Evolutionary conservation across 1,284 basidiomycete species (phyloP).

Genomic region (Fomitopsis pinicola): DNA sequence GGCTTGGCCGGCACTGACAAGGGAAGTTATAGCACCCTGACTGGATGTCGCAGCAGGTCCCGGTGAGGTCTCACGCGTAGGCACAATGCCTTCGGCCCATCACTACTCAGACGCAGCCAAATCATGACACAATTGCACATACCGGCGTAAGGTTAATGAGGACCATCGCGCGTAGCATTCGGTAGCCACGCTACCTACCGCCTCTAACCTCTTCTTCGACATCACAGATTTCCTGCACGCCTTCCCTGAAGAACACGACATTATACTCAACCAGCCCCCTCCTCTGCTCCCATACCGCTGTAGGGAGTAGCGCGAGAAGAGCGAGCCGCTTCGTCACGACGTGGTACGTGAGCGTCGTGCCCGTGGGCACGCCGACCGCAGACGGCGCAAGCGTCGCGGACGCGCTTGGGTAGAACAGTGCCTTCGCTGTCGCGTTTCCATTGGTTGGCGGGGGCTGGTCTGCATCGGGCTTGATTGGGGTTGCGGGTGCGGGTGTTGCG

Average conservation of each 20-base stretch:
- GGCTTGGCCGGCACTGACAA: too few species aligned
- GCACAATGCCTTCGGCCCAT: too few species aligned
- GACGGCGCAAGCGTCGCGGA: conserved; percentile 58
- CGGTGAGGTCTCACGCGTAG: too few species aligned
- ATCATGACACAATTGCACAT: too few species aligned
- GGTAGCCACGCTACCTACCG: background rate
- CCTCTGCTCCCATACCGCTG: conserved; percentile 72
- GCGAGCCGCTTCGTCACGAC: conserved; percentile 80
- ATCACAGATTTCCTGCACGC: conserved; percentile 71
- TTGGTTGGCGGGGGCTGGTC: background rate
- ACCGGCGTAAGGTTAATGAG: too few species aligned
- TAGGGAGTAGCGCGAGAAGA: conserved; percentile 78
- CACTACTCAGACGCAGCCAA: too few species aligned
- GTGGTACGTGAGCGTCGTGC: conserved; percentile 83
- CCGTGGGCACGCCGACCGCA: conserved; percentile 41
- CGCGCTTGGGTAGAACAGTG: conserved; percentile 49
- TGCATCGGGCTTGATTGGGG: background rate
- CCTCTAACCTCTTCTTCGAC: conserved; percentile 56
- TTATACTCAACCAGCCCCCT: conserved; percentile 91
- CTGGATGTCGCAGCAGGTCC: background rate
- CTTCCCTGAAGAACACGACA: conserved; percentile 82
- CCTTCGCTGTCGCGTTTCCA: conserved; percentile 9
- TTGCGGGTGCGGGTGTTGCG: background rate
- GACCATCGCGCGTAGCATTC: too few species aligned
- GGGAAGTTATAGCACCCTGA: too few species aligned